Conservation (phyloP, 805 yeast genomes). For the Candida xyloterini region DNA sequence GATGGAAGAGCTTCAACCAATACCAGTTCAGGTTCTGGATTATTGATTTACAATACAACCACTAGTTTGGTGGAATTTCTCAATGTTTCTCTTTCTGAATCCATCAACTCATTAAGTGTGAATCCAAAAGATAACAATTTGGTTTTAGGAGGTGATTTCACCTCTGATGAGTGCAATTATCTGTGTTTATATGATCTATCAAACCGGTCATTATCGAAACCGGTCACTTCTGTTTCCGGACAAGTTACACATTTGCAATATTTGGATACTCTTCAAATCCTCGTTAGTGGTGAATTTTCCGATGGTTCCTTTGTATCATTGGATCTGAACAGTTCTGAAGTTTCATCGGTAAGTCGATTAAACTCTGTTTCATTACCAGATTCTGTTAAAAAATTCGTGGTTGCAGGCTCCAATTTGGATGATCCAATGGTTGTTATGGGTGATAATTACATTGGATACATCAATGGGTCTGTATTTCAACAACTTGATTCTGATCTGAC, state of each 20-base stretch:
- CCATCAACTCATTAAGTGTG: slow-evolving; percentile 40
- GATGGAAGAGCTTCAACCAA: slow-evolving; percentile 34
- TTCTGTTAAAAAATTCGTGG: slow-evolving; percentile 27
- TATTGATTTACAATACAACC: slow-evolving; percentile 51
- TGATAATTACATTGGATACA: slow-evolving; percentile 35
- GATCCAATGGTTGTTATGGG: slow-evolving; percentile 45
- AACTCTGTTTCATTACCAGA: slow-evolving; percentile 30
- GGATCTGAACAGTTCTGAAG: slow-evolving; percentile 43
- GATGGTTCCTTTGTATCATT: slow-evolving; percentile 48
- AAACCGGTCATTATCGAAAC: slow-evolving; percentile 52
- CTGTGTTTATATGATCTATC: slow-evolving; percentile 64
- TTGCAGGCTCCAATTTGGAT: slow-evolving; percentile 24
- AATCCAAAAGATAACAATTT: slow-evolving; percentile 42
- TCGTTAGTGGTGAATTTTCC: slow-evolving; percentile 52
- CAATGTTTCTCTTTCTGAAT: slow-evolving; percentile 33
- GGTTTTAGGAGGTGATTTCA: slow-evolving; percentile 73
- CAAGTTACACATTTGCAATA: slow-evolving; percentile 53
- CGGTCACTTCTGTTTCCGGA: slow-evolving; percentile 44
- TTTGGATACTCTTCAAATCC: slow-evolving; percentile 34
- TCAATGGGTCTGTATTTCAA: slow-evolving; percentile 49
- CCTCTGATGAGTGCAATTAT: slow-evolving; percentile 46
- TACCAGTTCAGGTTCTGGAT: slow-evolving; percentile 36
- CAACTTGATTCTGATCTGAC: slow-evolving; percentile 34
- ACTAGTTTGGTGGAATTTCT: slow-evolving; percentile 40
- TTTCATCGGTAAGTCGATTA: slow-evolving; percentile 13